These are phyloP conservation scores for Hygrophoropsis aurantiaca DNA, from an alignment of 768 basidiomycete genomes.

Conservation along the genomic window DNA sequence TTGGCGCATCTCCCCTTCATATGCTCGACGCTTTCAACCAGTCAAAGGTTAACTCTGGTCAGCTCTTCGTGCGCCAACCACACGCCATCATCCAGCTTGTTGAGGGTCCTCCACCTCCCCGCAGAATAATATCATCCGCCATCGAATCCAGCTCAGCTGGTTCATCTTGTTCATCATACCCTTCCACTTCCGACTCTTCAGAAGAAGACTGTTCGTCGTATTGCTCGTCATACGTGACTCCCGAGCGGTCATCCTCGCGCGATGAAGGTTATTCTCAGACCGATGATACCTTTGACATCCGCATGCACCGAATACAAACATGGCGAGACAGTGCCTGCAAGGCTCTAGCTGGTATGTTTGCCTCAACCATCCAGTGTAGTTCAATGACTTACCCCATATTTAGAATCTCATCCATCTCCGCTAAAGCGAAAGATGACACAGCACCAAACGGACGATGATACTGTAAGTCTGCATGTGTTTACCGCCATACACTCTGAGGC, in stretches of 20 bases:
- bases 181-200: slow-evolving; percentile 38
- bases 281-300: slow-evolving; percentile 51
- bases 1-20: slow-evolving; percentile 16
- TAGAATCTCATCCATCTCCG: slow-evolving; percentile 31
- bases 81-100: slow-evolving; percentile 72
- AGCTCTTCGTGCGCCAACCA: slow-evolving; percentile 48
- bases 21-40: slow-evolving; percentile 27
- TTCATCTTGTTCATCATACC: slow-evolving; percentile 39
- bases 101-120: slow-evolving; percentile 59
- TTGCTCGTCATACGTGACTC: slow-evolving; percentile 63
- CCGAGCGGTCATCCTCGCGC: slow-evolving; percentile 33
- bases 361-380: neutral
- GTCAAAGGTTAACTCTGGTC: slow-evolving; percentile 35
- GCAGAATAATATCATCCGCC: slow-evolving; percentile 39
- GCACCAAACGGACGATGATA: slow-evolving; percentile 41
- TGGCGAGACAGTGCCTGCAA: slow-evolving; percentile 65
- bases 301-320: slow-evolving; percentile 66
- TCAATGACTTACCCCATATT: slow-evolving; percentile 5
- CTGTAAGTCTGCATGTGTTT: slow-evolving; percentile 27
- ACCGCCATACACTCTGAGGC: slow-evolving; percentile 6
- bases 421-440: slow-evolving; percentile 48
- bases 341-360: slow-evolving; percentile 40
- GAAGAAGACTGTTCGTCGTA: slow-evolving; percentile 62
- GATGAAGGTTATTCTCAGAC: slow-evolving; percentile 23
- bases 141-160: slow-evolving; percentile 32